Evolutionary conservation across 1,284 basidiomycete genomes (phyloP), one percentile per base, ranked within the genome.

Genomic region (Cerioporus squamosus): DNA sequence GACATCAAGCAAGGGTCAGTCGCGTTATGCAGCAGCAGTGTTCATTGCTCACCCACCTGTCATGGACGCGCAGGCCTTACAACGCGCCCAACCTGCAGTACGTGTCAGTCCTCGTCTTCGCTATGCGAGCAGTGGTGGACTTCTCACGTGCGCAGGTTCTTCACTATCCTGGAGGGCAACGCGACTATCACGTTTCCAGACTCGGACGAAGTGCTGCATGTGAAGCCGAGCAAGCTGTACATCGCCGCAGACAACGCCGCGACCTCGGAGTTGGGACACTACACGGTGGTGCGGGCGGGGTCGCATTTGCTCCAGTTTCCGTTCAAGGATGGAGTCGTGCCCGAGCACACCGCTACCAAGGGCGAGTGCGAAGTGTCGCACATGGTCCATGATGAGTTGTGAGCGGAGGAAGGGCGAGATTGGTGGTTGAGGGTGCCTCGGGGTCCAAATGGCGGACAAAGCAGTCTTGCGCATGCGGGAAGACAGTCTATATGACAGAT

Each of bases 1-100:
- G 54, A 55, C 23, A 24, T 44, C 31, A 48, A 36, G n/a, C 46
- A 50, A 23, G 54, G 54, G 54, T 50, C 23, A 44, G 54, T 50
- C 5, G 26, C 26, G 26, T 6, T 3, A 29, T 29, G 26, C 3
- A 29, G 26, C 26, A 5, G 5, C 9, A 5, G 26, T 29, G 26
- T 26, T 26, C 9, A 29, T 29, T 23, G 9, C 33, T 15, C 26
- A 5, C n/a, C 22, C 23, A 5, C 22, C 20, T 3, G 2, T 7
- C n/a, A 20, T 44, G n/a, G 45, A 20, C 12, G 17, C 23, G 10
- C 23, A 55, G 54, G 29, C 42, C 48, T 15, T 55, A 55, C 10
- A 49, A 48, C 17, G 46, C 54, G 6, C 47, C 47, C 2, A 38
- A 36, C 43, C 23, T 49, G 3, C 48, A 56, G 40, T 56, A 31